Evolutionary conservation across 306 rosid genomes (phyloP).

Genomic region (Citrullus colocynthis): DNA sequence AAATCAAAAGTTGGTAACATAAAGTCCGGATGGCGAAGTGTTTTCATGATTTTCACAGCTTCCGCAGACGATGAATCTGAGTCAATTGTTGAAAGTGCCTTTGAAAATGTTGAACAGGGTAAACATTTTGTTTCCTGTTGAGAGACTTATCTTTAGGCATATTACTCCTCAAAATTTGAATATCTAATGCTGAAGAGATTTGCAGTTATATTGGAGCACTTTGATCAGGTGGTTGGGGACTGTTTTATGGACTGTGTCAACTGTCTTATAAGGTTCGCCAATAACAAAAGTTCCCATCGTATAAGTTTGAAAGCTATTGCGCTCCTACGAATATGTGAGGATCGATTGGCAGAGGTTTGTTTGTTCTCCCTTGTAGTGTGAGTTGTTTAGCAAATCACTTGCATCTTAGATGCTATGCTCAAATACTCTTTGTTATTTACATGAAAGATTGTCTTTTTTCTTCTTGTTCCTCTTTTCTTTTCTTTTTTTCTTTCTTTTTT

Average conservation of each 20-base stretch:
- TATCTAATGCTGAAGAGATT: slow-evolving; percentile 35
- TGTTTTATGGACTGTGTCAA: slow-evolving; percentile 99
- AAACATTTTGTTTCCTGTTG: slow-evolving; percentile 16
- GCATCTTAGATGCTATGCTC: not conserved
- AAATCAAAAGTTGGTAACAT: slow-evolving; percentile 97
- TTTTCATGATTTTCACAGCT: slow-evolving; percentile 96
- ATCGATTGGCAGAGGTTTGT: slow-evolving; percentile 99
- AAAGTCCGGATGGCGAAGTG: slow-evolving; percentile 98
- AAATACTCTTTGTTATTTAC: not conserved
- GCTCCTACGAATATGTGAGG: slow-evolving; percentile 94
- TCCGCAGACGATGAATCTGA: slow-evolving; percentile 99
- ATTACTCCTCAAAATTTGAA: slow-evolving; percentile 5
- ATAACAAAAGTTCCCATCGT: slow-evolving; percentile 80
- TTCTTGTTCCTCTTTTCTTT: not conserved
- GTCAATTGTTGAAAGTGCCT: slow-evolving; percentile 94
- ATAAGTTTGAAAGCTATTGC: slow-evolving; percentile 99
- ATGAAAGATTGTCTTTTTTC: not conserved
- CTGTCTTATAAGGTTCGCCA: slow-evolving; percentile 95
- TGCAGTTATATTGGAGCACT: slow-evolving; percentile 99
- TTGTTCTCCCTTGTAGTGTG: slow-evolving; percentile 3
- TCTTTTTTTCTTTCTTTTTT: too few species aligned
- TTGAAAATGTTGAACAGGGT: slow-evolving; percentile 99
- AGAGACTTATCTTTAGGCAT: slow-evolving; percentile 3
- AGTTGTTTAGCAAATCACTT: not conserved
- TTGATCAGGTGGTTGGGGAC: slow-evolving; percentile 98